Evolutionary conservation across 257 asterid species (phyloP).

Genomic region (Solanum tarijense): DNA sequence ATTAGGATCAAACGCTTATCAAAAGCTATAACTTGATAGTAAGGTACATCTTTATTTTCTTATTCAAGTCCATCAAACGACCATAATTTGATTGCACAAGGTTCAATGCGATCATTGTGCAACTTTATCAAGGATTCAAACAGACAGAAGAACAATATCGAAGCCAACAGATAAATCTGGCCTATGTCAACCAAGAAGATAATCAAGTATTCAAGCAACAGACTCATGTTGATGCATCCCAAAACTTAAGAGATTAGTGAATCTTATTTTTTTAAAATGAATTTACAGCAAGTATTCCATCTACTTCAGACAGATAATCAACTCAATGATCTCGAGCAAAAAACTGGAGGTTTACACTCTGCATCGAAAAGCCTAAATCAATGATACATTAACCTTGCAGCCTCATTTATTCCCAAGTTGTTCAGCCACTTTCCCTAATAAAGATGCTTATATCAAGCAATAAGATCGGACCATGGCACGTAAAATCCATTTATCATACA

Average conservation of each 20-base stretch:
- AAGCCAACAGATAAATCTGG: not conserved
- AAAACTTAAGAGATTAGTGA: not conserved
- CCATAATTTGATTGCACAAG: not conserved
- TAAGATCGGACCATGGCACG: not conserved
- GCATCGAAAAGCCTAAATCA: not conserved
- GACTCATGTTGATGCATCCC: not conserved
- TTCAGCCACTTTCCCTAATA: not conserved
- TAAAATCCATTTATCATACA: slow-evolving; percentile 1
- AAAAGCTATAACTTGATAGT: not conserved
- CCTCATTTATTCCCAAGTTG: not conserved
- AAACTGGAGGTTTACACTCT: not conserved
- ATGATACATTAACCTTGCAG: not conserved
- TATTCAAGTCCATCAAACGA: not conserved
- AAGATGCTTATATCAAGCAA: not conserved
- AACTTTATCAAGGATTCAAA: not conserved
- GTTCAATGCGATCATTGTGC: not conserved
- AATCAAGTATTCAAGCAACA: not conserved
- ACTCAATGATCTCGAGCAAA: not conserved
- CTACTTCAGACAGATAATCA: not conserved
- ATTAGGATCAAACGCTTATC: not conserved
- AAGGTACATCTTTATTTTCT: not conserved
- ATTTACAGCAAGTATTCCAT: not conserved
- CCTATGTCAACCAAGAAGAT: not conserved
- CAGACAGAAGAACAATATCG: not conserved
- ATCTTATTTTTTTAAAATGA: not conserved